Conservation (phyloP, 371 early-diverging fungal genomes). For the Actinomortierella ambigua region DNA sequence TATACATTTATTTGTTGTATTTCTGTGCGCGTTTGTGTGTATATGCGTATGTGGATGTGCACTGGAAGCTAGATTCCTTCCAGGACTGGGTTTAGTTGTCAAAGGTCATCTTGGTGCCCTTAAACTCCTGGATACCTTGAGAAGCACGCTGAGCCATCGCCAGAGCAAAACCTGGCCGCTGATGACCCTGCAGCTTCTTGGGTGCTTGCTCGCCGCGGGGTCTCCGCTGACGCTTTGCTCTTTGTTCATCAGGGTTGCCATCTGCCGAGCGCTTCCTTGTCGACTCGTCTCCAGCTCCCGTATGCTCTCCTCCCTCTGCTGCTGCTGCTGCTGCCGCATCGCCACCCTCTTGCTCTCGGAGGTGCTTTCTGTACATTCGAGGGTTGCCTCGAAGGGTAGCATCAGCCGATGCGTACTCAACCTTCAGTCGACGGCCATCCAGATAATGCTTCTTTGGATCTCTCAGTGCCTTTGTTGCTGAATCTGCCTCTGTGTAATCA, state of each 20-base stretch:
- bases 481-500: slow-evolving; percentile 66
- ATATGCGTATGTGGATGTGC: no score
- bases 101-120: slow-evolving; percentile 69
- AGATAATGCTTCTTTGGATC: slow-evolving; percentile 53
- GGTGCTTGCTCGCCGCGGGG: slow-evolving; percentile 37
- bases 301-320: slow-evolving; percentile 15
- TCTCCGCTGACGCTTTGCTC: slow-evolving; percentile 45
- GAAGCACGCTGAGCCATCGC: slow-evolving; percentile 56
- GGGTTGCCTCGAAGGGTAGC: slow-evolving; percentile 62
- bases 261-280: slow-evolving; percentile 19
- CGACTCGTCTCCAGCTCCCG: slow-evolving; percentile 41
- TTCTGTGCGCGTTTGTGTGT: no score
- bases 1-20: no score
- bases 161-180: slow-evolving; percentile 54
- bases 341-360: slow-evolving; percentile 41
- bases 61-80: no score
- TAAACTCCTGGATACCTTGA: slow-evolving; percentile 63
- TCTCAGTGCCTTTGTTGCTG: slow-evolving; percentile 67
- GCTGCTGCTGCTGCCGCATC: slow-evolving; percentile 24
- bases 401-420: slow-evolving; percentile 62
- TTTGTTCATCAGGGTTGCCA: slow-evolving; percentile 30
- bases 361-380: slow-evolving; percentile 53
- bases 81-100: slow-evolving; percentile 14
- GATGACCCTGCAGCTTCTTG: slow-evolving; percentile 50
- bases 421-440: slow-evolving; percentile 50